Evolutionary conservation across 192 early-diverging fungal species (phyloP).

Genomic region (Gryganskiella cystojenkinii): DNA sequence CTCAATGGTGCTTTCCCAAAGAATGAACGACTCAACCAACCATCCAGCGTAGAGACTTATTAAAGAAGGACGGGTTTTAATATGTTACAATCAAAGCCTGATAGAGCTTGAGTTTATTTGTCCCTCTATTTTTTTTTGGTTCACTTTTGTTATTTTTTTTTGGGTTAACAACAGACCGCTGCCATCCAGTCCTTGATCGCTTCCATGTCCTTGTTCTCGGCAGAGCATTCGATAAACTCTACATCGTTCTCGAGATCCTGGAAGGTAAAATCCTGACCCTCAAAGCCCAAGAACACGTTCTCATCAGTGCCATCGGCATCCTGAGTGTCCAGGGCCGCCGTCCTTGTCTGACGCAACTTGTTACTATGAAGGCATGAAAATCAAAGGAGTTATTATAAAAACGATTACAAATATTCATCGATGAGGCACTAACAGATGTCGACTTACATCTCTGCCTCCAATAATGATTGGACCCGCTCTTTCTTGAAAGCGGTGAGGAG

Average conservation of each 20-base stretch:
- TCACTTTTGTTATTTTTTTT: too few species aligned
- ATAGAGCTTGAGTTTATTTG: too few species aligned
- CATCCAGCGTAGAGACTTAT: too few species aligned
- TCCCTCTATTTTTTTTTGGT: too few species aligned
- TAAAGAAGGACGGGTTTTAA: too few species aligned
- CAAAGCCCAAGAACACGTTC: conserved; percentile 80
- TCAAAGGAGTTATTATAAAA: neutral
- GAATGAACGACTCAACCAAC: too few species aligned
- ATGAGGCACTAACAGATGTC: conserved; percentile 12
- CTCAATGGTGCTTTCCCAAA: too few species aligned
- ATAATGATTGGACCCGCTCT: conserved; percentile 68
- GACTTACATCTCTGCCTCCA: conserved; percentile 86
- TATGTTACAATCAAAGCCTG: too few species aligned
- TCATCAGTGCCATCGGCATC: conserved; percentile 70
- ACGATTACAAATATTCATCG: neutral
- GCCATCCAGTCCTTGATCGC: conserved; percentile 72
- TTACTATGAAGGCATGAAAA: conserved; percentile 56
- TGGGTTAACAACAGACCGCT: conserved; percentile 19
- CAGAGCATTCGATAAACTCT: conserved; percentile 71
- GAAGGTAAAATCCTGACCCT: conserved; percentile 83
- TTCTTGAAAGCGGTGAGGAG: conserved; percentile 74
- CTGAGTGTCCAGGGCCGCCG: conserved; percentile 73
- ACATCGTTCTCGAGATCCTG: conserved; percentile 81
- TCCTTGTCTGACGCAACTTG: conserved; percentile 70
- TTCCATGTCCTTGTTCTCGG: conserved; percentile 68